Evolutionary conservation across 2,329 filamentous ascomycete species (phyloP).

Genomic region (Triangularia verruculosa): DNA sequence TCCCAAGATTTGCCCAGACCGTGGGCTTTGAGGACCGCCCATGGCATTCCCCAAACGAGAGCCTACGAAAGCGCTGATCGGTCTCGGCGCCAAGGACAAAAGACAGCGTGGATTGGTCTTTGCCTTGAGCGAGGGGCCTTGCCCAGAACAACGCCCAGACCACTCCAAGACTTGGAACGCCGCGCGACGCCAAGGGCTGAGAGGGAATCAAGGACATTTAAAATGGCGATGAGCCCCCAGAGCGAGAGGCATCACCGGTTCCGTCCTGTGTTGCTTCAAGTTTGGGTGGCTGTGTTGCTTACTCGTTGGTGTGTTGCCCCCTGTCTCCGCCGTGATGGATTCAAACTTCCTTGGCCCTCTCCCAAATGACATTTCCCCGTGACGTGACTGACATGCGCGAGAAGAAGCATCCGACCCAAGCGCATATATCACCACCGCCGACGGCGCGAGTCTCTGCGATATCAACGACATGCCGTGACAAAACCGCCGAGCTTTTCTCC

Average conservation of each 20-base stretch:
- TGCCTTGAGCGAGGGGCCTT: conserved; percentile 6
- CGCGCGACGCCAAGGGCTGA: conserved; percentile 15
- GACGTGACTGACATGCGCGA: background rate
- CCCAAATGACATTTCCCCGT: background rate
- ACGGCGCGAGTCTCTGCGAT: background rate
- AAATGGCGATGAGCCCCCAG: conserved; percentile 16
- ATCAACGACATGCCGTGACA: conserved; percentile 7
- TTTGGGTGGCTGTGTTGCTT: background rate
- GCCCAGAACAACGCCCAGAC: conserved; percentile 21
- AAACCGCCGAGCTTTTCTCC: background rate
- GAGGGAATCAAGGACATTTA: conserved; percentile 6
- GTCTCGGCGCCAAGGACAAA: conserved; percentile 22
- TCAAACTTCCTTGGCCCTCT: background rate
- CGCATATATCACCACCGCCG: background rate
- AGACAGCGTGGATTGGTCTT: conserved; percentile 7
- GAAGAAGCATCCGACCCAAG: background rate
- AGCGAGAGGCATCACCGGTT: background rate
- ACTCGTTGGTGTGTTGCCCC: background rate
- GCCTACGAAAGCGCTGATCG: conserved; percentile 16
- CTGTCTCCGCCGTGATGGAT: background rate
- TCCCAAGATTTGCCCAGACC: conserved; percentile 6
- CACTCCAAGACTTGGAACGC: conserved; percentile 11
- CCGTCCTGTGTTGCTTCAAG: background rate
- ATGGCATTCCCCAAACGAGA: conserved; percentile 5
- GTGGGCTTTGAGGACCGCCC: background rate